These are phyloP conservation scores for Colletotrichum costaricense DNA, from an alignment of 2,329 filamentous ascomycete genomes.

Conservation along the genomic window DNA sequence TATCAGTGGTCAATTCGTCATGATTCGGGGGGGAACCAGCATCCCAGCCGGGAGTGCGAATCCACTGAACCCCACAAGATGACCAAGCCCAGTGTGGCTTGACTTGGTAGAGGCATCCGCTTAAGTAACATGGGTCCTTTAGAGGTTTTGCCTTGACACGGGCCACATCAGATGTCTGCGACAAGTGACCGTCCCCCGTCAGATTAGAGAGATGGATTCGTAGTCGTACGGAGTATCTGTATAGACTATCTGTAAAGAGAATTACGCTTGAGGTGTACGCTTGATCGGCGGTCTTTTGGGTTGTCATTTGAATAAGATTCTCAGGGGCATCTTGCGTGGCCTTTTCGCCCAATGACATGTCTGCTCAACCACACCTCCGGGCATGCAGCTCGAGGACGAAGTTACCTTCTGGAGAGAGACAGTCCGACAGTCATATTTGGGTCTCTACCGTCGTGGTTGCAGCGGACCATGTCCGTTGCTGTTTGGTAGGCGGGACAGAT, in stretches of 20 bases:
- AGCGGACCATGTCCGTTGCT: not conserved
- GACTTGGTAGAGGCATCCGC: not conserved
- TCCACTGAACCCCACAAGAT: conserved; percentile 5
- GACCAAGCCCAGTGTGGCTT: conserved; percentile 32
- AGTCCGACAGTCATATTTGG: conserved; percentile 20
- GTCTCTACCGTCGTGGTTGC: not conserved
- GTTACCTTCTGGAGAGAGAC: conserved; percentile 12
- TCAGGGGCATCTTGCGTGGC: not conserved
- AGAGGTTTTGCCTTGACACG: not conserved
- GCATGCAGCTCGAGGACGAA: not conserved
- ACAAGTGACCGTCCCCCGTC: not conserved
- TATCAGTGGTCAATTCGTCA: conserved; percentile 27
- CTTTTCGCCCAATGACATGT: not conserved
- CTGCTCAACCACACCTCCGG: not conserved
- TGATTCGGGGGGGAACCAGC: conserved; percentile 11
- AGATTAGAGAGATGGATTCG: not conserved
- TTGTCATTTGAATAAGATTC: not conserved
- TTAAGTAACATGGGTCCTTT: not conserved
- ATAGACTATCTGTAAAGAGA: no score
- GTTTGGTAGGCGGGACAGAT: not conserved
- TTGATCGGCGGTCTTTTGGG: not conserved
- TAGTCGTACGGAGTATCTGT: no score
- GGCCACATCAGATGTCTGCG: not conserved
- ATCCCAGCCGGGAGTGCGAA: conserved; percentile 2
- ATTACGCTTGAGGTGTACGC: not conserved